Percentiles rank a stretch among this genome's conserved stretches.
Evolutionary conservation across 306 rosid species (phyloP).

Genomic region (Vigna trinervia): DNA sequence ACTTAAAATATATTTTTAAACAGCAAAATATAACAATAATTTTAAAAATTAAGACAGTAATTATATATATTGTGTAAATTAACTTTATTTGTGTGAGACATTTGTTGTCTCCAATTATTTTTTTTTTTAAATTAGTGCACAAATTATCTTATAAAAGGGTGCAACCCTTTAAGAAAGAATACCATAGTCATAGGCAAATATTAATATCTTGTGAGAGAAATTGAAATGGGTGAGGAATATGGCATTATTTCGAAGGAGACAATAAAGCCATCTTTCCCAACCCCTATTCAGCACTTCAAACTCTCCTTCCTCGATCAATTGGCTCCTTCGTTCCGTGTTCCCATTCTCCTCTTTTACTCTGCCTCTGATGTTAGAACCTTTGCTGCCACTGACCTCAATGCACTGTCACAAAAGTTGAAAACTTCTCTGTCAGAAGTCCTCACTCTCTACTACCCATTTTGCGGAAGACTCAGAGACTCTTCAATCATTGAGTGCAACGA

Average conservation of each 20-base stretch:
- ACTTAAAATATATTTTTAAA: too few relatives aligned
- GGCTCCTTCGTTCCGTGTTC: slow-evolving; percentile 31
- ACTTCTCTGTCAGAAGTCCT: slow-evolving; percentile 35
- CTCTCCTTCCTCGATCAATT: slow-evolving; percentile 45
- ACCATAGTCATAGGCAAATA: too few relatives aligned
- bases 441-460: slow-evolving; percentile 42
- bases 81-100: too few relatives aligned
- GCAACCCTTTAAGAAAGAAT: too few relatives aligned
- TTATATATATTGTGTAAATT: too few relatives aligned
- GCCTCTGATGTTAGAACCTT: not conserved
- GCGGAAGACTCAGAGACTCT: slow-evolving; percentile 33
- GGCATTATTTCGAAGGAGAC: slow-evolving; percentile 17
- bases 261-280: slow-evolving; percentile 43
- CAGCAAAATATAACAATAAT: too few relatives aligned
- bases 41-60: too few relatives aligned
- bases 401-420: slow-evolving; percentile 5
- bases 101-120: too few relatives aligned
- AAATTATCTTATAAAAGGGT: too few relatives aligned
- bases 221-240: not conserved
- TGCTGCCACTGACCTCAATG: not conserved
- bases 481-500: slow-evolving; percentile 39
- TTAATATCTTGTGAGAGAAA: too few relatives aligned
- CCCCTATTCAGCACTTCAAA: slow-evolving; percentile 37
- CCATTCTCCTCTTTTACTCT: slow-evolving; percentile 41
- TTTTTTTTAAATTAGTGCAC: too few relatives aligned